Conservation (phyloP, 768 basidiomycete species). For the Suillus spraguei region DNA sequence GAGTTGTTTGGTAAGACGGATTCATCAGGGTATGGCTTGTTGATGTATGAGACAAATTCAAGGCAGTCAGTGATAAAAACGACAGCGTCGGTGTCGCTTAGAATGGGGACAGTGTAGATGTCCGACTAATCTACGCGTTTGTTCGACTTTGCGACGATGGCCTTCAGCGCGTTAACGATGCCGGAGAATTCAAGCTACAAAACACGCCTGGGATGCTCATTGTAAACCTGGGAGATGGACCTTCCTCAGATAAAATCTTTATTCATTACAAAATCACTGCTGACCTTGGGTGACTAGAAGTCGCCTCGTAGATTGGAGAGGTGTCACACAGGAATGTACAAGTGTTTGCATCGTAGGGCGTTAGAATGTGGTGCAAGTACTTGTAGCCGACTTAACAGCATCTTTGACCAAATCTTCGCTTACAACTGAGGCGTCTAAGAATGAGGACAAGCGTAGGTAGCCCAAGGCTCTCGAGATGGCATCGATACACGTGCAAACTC, state of each 20-base stretch:
- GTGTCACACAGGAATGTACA: conserved; percentile 36
- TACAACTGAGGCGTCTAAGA: neutral
- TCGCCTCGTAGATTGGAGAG: conserved; percentile 33
- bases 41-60: conserved; percentile 38
- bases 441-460: neutral
- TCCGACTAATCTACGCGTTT: conserved; percentile 20
- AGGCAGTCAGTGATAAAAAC: conserved; percentile 32
- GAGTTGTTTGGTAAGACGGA: conserved; percentile 27
- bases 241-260: neutral
- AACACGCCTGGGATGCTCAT: conserved; percentile 44
- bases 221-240: conserved; percentile 20
- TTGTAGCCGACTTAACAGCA: neutral
- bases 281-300: conserved; percentile 42
- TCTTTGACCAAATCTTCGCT: neutral
- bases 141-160: conserved; percentile 34
- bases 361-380: neutral
- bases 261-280: conserved; percentile 1
- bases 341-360: conserved; percentile 27
- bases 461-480: neutral
- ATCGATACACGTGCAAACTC: neutral
- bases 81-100: conserved; percentile 33
- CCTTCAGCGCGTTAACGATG: conserved; percentile 37
- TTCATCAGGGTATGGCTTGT: conserved; percentile 34
- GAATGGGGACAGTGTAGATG: conserved; percentile 36
- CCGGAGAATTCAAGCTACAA: conserved; percentile 53